Conservation (phyloP, 139 green algal species). For the Spirogloea muscicola region DNA sequence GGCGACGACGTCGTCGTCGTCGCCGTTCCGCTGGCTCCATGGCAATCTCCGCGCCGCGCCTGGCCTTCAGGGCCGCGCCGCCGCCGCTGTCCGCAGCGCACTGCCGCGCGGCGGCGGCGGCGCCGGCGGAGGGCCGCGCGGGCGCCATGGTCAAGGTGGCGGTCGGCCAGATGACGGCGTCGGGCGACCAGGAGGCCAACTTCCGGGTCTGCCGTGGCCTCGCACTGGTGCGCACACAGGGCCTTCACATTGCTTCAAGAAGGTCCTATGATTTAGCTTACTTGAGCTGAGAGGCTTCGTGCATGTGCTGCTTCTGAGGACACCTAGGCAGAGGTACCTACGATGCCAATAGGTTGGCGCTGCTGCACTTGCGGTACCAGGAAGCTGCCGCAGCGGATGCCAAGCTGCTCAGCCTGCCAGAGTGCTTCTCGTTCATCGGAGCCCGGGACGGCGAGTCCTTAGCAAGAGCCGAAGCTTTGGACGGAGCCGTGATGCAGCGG, state of each 20-base stretch:
- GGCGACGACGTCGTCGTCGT: too few relatives aligned
- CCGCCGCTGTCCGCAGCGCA: background rate
- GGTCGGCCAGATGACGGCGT: conserved; percentile 45
- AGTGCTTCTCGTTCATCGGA: conserved; percentile 90
- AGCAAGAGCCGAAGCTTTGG: conserved; percentile 65
- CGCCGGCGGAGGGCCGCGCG: too few relatives aligned
- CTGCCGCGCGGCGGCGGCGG: too few relatives aligned
- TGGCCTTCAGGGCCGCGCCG: too few relatives aligned
- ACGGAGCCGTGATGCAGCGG: conserved; percentile 62
- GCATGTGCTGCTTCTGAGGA: background rate
- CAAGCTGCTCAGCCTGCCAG: conserved; percentile 86
- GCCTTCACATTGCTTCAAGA: too few relatives aligned
- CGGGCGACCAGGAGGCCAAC: conserved; percentile 28
- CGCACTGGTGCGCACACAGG: background rate
- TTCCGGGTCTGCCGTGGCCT: conserved; percentile 25
- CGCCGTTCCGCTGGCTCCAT: too few relatives aligned
- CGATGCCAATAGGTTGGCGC: background rate
- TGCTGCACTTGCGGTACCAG: background rate
- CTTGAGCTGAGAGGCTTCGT: background rate
- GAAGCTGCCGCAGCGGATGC: conserved; percentile 45
- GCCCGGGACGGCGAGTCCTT: conserved; percentile 58
- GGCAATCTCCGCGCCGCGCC: too few relatives aligned
- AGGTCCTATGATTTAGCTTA: background rate
- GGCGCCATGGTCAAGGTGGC: conserved; percentile 18
- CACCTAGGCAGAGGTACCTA: background rate